phyloP scores from a whole-genome alignment of 2,329 filamentous ascomycete genomes.

The Hymenoscyphus albidus region DNA sequence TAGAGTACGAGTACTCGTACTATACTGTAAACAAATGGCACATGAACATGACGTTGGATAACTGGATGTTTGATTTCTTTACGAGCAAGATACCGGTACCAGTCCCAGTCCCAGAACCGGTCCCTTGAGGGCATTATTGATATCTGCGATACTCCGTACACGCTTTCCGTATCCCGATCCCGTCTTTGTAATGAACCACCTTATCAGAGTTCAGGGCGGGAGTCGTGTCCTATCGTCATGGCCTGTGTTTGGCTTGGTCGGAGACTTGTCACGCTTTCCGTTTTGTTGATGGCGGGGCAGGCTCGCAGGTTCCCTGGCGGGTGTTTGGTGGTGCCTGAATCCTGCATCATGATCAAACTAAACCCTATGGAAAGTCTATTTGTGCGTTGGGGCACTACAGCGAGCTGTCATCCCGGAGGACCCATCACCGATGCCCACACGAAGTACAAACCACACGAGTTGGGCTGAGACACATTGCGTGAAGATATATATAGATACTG shows the following conservation, averaged over 20 bases:
- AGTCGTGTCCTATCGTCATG: neutral
- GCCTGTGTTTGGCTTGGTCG: neutral
- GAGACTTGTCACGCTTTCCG: too few relatives aligned
- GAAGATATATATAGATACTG: too few relatives aligned
- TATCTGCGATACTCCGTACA: too few relatives aligned
- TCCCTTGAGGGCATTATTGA: too few relatives aligned
- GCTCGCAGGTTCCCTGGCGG: neutral
- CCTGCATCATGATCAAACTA: neutral
- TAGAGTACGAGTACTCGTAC: too few relatives aligned
- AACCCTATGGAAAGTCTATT: constrained; percentile 9
- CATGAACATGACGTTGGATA: neutral
- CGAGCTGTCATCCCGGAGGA: neutral
- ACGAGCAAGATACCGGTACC: neutral
- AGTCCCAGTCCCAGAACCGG: neutral
- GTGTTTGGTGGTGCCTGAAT: constrained; percentile 1
- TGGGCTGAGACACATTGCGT: too few relatives aligned
- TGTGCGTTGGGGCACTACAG: neutral
- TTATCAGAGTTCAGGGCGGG: neutral
- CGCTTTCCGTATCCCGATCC: too few relatives aligned
- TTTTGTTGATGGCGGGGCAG: constrained; percentile 3
- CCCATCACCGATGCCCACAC: too few relatives aligned
- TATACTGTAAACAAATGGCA: neutral
- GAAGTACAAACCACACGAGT: too few relatives aligned
- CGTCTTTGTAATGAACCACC: neutral
- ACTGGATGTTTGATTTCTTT: too few relatives aligned